A percentile compares a stretch with the other conserved stretches of the same genome.
Evolutionary conservation across 805 yeast genomes (phyloP).

Genomic region (Geotrichum ghanense): DNA sequence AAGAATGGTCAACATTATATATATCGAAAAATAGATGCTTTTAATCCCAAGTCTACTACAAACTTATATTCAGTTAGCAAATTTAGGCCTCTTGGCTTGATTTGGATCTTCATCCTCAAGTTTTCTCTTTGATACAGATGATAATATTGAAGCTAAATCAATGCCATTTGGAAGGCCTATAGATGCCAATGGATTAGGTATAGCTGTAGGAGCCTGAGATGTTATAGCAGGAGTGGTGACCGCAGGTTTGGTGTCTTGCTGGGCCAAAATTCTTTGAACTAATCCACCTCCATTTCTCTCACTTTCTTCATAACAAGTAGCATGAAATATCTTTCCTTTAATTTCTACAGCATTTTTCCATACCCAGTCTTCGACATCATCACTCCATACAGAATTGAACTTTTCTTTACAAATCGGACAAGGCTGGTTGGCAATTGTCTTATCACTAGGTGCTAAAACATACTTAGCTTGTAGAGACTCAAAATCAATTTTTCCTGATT

Average conservation of each 20-base stretch:
- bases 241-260: neutral
- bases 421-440: constrained; percentile 40
- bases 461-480: constrained; percentile 34
- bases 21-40: too few relatives aligned
- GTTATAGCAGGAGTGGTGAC: constrained; percentile 2
- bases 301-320: constrained; percentile 61
- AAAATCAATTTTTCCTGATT: constrained; percentile 12
- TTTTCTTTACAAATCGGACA: constrained; percentile 68
- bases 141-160: constrained; percentile 6
- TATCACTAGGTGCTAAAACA: constrained; percentile 57
- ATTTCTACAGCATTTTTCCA: constrained; percentile 56
- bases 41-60: constrained; percentile 13
- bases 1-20: too few relatives aligned
- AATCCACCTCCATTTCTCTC: constrained; percentile 11
- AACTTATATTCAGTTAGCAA: constrained; percentile 30
- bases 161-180: constrained; percentile 1
- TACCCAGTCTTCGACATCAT: constrained; percentile 70
- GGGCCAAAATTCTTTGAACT: neutral
- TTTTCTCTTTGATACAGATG: constrained; percentile 7
- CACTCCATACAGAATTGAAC: constrained; percentile 54
- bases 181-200: neutral
- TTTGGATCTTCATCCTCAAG: constrained; percentile 31
- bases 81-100: constrained; percentile 38
- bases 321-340: constrained; percentile 46
- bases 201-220: neutral